A percentile compares a stretch with the other conserved stretches of the same genome.
phyloP scores from a whole-genome alignment of 2,329 filamentous ascomycete species.

The Aspergillus sclerotialis region DNA sequence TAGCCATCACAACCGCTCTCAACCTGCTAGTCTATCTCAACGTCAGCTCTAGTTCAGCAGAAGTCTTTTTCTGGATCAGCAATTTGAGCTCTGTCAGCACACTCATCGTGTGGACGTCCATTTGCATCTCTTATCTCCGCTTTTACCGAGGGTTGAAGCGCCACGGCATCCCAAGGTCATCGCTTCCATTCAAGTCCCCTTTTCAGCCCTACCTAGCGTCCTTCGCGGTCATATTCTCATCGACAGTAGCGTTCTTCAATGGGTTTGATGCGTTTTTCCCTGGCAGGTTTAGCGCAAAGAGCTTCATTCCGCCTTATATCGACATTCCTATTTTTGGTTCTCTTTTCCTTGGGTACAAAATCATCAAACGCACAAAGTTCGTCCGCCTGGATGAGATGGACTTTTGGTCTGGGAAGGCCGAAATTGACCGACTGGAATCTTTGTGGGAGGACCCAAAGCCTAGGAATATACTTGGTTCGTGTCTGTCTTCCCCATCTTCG shows the following conservation, averaged over 20 bases:
- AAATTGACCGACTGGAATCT: too few species aligned
- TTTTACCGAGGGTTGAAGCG: conserved; percentile 55
- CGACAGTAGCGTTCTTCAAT: too few species aligned
- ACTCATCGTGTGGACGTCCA: conserved; percentile 57
- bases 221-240: too few species aligned
- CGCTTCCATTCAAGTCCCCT: conserved; percentile 58
- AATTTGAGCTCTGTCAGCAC: conserved; percentile 63
- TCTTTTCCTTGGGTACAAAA: conserved; percentile 52
- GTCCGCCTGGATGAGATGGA: conserved; percentile 45
- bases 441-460: too few species aligned
- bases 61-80: conserved; percentile 43
- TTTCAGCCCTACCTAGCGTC: too few species aligned
- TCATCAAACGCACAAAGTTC: conserved; percentile 41
- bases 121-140: conserved; percentile 58
- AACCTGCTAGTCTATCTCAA: conserved; percentile 48
- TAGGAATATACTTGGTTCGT: too few species aligned
- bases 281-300: too few species aligned
- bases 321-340: conserved; percentile 55
- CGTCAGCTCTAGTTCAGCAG: too few species aligned
- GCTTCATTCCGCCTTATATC: conserved; percentile 60
- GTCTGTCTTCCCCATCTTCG: too few species aligned
- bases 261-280: too few species aligned
- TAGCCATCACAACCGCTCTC: conserved; percentile 42
- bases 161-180: conserved; percentile 53
- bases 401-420: too few species aligned